Conservation (phyloP, 352 stramenopile species). For the Globisporangium echinulatum region DNA sequence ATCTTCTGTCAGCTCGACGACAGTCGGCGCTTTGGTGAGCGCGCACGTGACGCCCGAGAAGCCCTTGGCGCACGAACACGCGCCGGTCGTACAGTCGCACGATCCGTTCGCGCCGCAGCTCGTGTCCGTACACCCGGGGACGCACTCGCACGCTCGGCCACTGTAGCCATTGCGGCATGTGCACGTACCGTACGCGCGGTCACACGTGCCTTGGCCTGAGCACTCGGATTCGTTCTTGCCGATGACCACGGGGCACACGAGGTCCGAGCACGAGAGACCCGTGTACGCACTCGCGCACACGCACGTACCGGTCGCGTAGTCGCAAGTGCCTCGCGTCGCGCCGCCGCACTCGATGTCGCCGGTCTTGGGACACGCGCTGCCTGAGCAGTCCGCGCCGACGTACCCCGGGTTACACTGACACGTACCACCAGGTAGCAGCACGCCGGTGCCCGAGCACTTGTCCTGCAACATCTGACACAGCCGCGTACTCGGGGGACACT, state of each 20-base stretch:
- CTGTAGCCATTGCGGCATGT: conserved; percentile 46
- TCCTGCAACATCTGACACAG: conserved; percentile 65
- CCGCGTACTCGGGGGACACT: conserved; percentile 37
- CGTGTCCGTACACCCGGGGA: conserved; percentile 44
- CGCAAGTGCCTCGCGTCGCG: conserved; percentile 32
- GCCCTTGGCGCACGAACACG: conserved; percentile 39
- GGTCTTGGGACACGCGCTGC: conserved; percentile 34
- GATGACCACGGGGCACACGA: conserved; percentile 38
- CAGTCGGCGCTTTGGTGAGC: conserved; percentile 8
- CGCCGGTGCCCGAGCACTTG: conserved; percentile 57
- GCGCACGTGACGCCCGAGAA: conserved; percentile 41
- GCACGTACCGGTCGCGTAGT: conserved; percentile 37
- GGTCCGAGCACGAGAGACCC: conserved; percentile 44
- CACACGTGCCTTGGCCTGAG: conserved; percentile 56
- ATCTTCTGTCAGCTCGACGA: conserved; percentile 25
- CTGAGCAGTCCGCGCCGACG: conserved; percentile 45
- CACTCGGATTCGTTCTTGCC: conserved; percentile 50
- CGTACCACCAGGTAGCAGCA: conserved; percentile 36
- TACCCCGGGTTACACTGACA: conserved; percentile 58
- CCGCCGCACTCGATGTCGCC: conserved; percentile 36
- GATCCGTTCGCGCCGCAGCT: conserved; percentile 34
- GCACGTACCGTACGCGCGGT: conserved; percentile 40
- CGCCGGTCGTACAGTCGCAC: conserved; percentile 61
- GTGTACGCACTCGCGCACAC: conserved; percentile 44
- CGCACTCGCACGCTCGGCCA: conserved; percentile 62